Base-by-base conservation (phyloP, 768 basidiomycete genomes). In the Kwoniella newhampshirensis region DNA sequence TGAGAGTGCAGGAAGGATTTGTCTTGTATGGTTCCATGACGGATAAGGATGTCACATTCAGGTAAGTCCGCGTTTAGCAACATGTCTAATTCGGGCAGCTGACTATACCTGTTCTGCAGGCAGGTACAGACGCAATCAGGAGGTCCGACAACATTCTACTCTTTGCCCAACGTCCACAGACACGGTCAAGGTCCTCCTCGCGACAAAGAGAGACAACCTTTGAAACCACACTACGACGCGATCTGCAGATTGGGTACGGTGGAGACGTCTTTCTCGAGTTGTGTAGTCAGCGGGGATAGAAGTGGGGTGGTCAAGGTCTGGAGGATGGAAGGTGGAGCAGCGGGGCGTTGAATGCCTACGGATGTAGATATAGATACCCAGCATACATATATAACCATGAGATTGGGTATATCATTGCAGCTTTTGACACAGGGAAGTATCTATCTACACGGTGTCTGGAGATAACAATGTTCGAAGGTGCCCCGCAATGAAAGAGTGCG, bases 231-330 rank as follows among this genome's bases (percentile, higher is more conserved):
- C 71, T 90, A 91, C 64, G 93, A 98, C 70, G 84, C 91, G 1
- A 84, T 98, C 18, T 91, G 88, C 4, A 85, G 88, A 1, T 76
- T 99, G 32, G 85, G 85, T 0, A 88, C 87, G 62, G 85, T 99
- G 51, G 91, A 96, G 62, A 87, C 92, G 0, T 91, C 94, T 1
- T 97, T 97, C 77, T 83, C 89, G 52, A 91, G 91, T 23, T 89
- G 91, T 1, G 82, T 96, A 43, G 83, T 97, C n/a, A 91, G 87
- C 61, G 94, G 88, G 1, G 94, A 98, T 74, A 81, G 90, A 44
- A 82, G 86, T 20, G 96, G 96, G 2, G 85, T 86, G 18, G 82
- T 98, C 63, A 97, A 96, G 75, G 87, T 96, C 0, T 98, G 78
- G 71, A 64, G 77, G 39, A 59, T 79, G 26, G 76, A 77, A 25